phyloP scores from a whole-genome alignment of 192 early-diverging fungal species.

The Polychytrium aggregatum region DNA sequence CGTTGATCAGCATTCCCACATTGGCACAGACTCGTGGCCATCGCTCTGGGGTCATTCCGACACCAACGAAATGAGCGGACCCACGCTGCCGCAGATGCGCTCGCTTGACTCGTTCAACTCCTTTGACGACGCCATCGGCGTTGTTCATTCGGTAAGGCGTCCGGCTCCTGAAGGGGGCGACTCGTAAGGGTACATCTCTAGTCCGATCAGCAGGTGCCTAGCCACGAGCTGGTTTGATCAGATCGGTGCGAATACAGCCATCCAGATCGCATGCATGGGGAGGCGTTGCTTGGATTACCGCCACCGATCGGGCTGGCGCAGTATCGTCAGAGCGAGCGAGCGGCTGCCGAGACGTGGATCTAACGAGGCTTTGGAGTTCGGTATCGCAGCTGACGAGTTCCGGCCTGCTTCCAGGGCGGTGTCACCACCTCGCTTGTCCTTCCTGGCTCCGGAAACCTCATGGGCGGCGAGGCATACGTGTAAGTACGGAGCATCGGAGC shows the following conservation, averaged over 20 bases:
- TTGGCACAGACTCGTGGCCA: constrained; percentile 58
- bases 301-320: too few species aligned
- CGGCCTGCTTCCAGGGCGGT: constrained; percentile 41
- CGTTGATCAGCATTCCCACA: constrained; percentile 66
- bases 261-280: too few species aligned
- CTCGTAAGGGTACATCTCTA: too few species aligned
- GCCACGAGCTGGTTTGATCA: too few species aligned
- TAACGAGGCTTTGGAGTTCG: constrained; percentile 34
- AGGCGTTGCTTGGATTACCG: too few species aligned
- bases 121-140: neutral
- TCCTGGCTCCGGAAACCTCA: constrained; percentile 63
- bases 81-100: constrained; percentile 51
- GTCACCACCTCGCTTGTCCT: constrained; percentile 63
- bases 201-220: too few species aligned
- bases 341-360: neutral
- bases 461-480: constrained; percentile 66
- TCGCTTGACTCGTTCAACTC: constrained; percentile 54
- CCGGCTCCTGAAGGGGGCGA: too few species aligned
- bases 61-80: constrained; percentile 51
- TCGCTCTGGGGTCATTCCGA: constrained; percentile 36
- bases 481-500: too few species aligned
- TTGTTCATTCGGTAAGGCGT: too few species aligned
- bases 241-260: too few species aligned
- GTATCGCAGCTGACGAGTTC: constrained; percentile 40
- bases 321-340: too few species aligned